These are phyloP conservation scores for Podila epicladia DNA, from an alignment of 192 early-diverging fungal species.

Conservation along the genomic window DNA sequence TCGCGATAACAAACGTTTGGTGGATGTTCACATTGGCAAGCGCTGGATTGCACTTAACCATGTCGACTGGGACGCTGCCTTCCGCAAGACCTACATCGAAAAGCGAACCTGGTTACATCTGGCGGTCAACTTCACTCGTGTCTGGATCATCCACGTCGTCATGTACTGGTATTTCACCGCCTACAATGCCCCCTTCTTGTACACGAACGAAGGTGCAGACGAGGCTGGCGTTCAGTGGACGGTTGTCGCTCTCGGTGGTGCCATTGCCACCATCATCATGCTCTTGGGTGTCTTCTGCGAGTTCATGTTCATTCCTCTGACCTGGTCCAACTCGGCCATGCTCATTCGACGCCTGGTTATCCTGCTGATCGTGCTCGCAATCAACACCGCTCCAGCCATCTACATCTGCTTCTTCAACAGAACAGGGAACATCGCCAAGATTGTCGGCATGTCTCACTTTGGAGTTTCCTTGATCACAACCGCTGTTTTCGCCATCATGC, in stretches of 20 bases:
- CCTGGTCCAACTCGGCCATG: conserved; percentile 58
- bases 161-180: conserved; percentile 81
- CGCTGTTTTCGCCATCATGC: conserved; percentile 68
- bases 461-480: conserved; percentile 69
- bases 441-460: conserved; percentile 70
- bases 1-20: conserved; percentile 56
- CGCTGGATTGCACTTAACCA: conserved; percentile 67
- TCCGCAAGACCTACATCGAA: conserved; percentile 82
- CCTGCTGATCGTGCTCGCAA: conserved; percentile 64
- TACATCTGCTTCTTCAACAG: conserved; percentile 58
- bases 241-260: conserved; percentile 70
- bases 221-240: conserved; percentile 59
- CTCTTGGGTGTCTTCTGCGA: conserved; percentile 69
- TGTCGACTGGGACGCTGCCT: conserved; percentile 71
- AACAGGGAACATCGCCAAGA: conserved; percentile 54
- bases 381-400: conserved; percentile 69
- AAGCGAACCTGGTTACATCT: conserved; percentile 81
- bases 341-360: conserved; percentile 59
- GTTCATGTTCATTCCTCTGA: conserved; percentile 69
- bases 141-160: conserved; percentile 82
- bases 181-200: conserved; percentile 70
- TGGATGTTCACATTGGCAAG: conserved; percentile 63
- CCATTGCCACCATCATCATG: conserved; percentile 69
- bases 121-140: conserved; percentile 79
- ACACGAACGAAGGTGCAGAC: conserved; percentile 29